Base-by-base conservation (phyloP, 2,329 filamentous ascomycete species). In the Aspergillus terreus region DNA sequence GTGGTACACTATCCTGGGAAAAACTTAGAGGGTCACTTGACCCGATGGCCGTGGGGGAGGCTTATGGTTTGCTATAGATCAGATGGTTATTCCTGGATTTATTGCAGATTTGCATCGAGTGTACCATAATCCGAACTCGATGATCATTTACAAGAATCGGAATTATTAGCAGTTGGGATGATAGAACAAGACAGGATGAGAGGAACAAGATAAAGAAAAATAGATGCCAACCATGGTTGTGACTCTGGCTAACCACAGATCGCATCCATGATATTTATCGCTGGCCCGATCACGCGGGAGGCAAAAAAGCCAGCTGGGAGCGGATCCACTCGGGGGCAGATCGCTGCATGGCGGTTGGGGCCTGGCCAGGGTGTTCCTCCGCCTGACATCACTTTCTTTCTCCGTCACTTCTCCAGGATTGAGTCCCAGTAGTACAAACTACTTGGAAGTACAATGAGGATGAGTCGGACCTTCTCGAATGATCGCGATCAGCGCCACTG, bases 311-410 rank as follows among this genome's bases (percentile, higher is more conserved):
- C 44, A 46, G 36, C 47, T 44, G 40, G 44, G 21, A 47, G 50
- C 42, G 51, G 56, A 56, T 56, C 57, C 51, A 44, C 46, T 46
- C 51, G 14, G 35, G n/a, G 35, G 35, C 35, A 44, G 55, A 58
- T 59, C 51, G 51, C 47, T 59, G 53, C 51, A 59, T 53, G 58
- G 56, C 55, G 56, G 47, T 55, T 58, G 50, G 41, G 52, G 53
- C 46, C 57, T 59, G 51, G 57, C 46, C 56, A 45, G 46, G 41
- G 15, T 38, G 14, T 43, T 14, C 44, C 53, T 44, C 51, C 50
- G 43, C 56, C 55, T 59, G 57, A 59, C 51, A 56, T 56, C 53
- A 53, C 33, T 40, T 30, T 23, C 27, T 49, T 32, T 23, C 35
- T 49, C 30, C 36, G 45, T 21, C 14, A 10, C n/a, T 47, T 30